Conservation (phyloP, 495 filamentous ascomycete genomes). For the Aspergillus egyptiacus region DNA sequence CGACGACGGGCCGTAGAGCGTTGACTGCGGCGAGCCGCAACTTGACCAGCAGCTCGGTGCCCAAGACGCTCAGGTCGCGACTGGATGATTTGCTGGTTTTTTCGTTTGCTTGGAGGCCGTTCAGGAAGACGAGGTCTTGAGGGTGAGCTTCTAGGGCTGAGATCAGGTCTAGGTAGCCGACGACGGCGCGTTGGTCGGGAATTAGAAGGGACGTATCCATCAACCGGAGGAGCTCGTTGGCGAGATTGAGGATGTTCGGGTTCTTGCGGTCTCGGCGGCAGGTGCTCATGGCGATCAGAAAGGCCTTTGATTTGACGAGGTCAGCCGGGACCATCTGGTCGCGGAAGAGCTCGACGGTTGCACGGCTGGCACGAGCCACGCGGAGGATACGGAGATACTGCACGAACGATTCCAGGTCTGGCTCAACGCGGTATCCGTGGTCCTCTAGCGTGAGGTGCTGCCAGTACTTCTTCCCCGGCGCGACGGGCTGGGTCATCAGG, state of each 20-base stretch:
- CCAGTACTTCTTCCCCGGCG: constrained; percentile 62
- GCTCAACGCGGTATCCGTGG: constrained; percentile 45
- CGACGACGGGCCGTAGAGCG: constrained; percentile 24
- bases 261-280: constrained; percentile 71
- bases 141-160: constrained; percentile 23
- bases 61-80: constrained; percentile 18
- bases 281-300: constrained; percentile 62
- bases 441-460: constrained; percentile 51
- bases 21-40: constrained; percentile 22
- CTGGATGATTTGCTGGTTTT: not conserved
- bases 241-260: constrained; percentile 49
- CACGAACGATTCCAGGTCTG: constrained; percentile 64
- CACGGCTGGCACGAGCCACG: constrained; percentile 50
- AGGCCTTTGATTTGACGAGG: constrained; percentile 44
- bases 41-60: constrained; percentile 25
- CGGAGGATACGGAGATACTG: constrained; percentile 64
- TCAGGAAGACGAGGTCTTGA: constrained; percentile 26
- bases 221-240: constrained; percentile 49
- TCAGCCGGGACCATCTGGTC: constrained; percentile 36
- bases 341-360: constrained; percentile 48
- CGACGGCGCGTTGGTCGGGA: constrained; percentile 31
- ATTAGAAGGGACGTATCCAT: constrained; percentile 42
- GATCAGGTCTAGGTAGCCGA: constrained; percentile 26
- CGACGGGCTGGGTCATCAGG: constrained; percentile 25
- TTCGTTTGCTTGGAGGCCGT: constrained; percentile 21